phyloP scores from a whole-genome alignment of 805 yeast genomes.

The Candida coquimbonensis region DNA sequence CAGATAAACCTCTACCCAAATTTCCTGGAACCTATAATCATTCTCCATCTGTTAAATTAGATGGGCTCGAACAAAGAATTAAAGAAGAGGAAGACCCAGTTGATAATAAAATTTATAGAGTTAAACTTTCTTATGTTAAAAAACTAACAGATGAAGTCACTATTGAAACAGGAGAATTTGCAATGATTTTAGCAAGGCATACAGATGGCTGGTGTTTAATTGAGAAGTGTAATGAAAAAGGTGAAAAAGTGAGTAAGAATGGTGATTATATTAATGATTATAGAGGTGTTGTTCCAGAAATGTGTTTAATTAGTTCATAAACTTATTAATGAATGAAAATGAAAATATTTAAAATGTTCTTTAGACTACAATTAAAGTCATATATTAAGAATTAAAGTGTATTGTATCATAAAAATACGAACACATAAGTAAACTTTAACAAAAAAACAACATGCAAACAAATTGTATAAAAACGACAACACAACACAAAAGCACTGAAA shows the following conservation, averaged over 20 bases:
- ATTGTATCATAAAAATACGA: no score
- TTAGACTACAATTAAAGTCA: no score
- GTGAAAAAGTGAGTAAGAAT: constrained; percentile 8
- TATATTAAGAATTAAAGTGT: no score
- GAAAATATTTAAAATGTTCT: no score
- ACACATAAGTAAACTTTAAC: no score
- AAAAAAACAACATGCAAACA: no score
- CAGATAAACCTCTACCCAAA: constrained; percentile 18
- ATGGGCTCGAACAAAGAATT: constrained; percentile 17
- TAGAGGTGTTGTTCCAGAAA: constrained; percentile 35
- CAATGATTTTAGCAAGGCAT: constrained; percentile 31
- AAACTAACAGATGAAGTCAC: constrained; percentile 31
- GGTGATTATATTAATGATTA: constrained; percentile 27
- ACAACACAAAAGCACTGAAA: no score
- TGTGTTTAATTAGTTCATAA: constrained; percentile 22
- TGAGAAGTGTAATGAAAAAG: constrained; percentile 27
- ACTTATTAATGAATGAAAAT: not conserved
- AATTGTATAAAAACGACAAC: no score
- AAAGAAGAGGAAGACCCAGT: constrained; percentile 5
- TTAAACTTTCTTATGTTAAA: constrained; percentile 22
- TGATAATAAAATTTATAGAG: constrained; percentile 13
- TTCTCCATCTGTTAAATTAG: constrained; percentile 5
- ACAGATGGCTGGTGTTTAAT: constrained; percentile 40
- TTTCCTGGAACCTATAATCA: constrained; percentile 5
- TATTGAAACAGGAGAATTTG: constrained; percentile 26